A percentile compares a stretch with the other conserved stretches of the same genome.
Evolutionary conservation across 164 flowering plant genomes (phyloP).

Genomic region (Litsea cubeba): DNA sequence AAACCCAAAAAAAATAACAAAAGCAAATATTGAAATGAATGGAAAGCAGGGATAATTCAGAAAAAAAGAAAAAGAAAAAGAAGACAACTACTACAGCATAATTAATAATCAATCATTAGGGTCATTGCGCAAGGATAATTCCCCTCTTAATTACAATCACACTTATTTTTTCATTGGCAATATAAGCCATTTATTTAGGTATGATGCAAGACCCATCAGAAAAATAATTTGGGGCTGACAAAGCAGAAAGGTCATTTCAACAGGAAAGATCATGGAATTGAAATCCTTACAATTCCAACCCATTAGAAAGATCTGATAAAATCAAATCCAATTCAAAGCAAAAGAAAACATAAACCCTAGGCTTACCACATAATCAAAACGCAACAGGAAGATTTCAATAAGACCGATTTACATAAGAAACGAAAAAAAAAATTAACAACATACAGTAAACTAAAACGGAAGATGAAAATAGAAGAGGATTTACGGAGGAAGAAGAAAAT

Average conservation of each 20-base stretch:
- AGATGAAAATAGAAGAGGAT: background rate
- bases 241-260: background rate
- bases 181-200: background rate
- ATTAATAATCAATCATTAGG: background rate
- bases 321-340: background rate
- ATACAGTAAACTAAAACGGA: background rate
- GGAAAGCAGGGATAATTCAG: too few relatives aligned
- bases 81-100: too few relatives aligned
- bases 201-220: too few relatives aligned
- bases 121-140: background rate
- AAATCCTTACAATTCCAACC: background rate
- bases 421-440: background rate
- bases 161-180: too few relatives aligned
- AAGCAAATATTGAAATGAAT: too few relatives aligned
- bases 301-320: background rate
- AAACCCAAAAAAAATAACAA: too few relatives aligned
- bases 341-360: background rate
- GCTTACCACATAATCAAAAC: background rate
- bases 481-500: too few relatives aligned
- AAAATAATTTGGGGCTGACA: background rate
- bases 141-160: background rate
- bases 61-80: too few relatives aligned
- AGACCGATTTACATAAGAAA: background rate
- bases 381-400: background rate
- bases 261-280: background rate